Percentiles rank a stretch among this genome's conserved stretches.
Evolutionary conservation across 495 filamentous ascomycete genomes (phyloP).

Genomic region (Symbiotaphrina buchneri): DNA sequence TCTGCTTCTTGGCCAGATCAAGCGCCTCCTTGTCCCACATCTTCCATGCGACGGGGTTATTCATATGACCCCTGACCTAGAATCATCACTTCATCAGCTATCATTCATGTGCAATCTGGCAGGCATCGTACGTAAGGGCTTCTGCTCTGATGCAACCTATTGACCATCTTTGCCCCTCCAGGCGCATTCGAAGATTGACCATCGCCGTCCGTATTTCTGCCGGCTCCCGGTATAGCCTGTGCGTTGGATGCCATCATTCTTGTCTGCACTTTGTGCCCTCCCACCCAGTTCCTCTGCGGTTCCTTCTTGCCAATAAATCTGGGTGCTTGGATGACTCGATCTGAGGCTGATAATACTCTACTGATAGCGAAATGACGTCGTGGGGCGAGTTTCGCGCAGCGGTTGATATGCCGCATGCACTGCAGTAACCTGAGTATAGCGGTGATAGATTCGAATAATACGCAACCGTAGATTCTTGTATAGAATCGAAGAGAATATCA

Average conservation of each 20-base stretch:
- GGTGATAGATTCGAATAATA: no score
- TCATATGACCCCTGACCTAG: slow-evolving; percentile 54
- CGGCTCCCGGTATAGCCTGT: background rate
- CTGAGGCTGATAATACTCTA: no score
- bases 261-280: no score
- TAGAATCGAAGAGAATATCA: no score
- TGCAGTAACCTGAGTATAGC: no score
- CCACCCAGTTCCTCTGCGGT: no score
- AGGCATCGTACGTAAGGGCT: slow-evolving; percentile 47
- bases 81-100: slow-evolving; percentile 2
- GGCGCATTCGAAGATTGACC: background rate
- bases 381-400: no score
- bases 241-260: slow-evolving; percentile 3
- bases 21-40: slow-evolving; percentile 62
- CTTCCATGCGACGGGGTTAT: slow-evolving; percentile 89
- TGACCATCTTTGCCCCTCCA: slow-evolving; percentile 21
- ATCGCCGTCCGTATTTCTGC: background rate
- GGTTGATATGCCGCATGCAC: no score
- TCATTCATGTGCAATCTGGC: background rate
- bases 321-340: no score
- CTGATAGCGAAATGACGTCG: no score
- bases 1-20: slow-evolving; percentile 48
- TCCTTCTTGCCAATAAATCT: no score
- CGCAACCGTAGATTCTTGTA: no score
- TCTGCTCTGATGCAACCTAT: slow-evolving; percentile 48